Base-by-base conservation (phyloP, 805 yeast species). In the Maudiozyma barnettii region DNA sequence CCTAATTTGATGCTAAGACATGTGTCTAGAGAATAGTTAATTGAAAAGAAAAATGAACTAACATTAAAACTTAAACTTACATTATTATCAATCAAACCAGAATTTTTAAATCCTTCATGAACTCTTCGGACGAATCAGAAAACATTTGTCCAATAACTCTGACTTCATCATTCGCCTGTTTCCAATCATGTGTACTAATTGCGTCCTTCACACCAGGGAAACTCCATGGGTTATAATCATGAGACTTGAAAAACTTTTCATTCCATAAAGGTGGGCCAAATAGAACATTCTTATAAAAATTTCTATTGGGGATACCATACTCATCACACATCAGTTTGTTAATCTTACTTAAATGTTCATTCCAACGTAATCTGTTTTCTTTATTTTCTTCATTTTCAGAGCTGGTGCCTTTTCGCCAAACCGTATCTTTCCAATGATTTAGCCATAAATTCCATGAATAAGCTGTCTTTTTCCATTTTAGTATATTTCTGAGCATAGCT, bases 171-270 rank as follows among this genome's bases (percentile, higher is more conserved):
- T 80, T 83, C 0, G 84, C 88, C 29, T 56, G 59, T 0, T 58
- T 68, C 69, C 77, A 75, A 50, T 81, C 75, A 0, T 69, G 68
- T 1, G 59, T 59, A 46, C 69, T 70, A n/a, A 86, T 61, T 0
- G 76, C 79, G 59, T 88, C 95, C 50, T 93, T 73, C 1, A 88
- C 73, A 4, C 77, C 75, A 0, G 97, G 96, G 58, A 83, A 86
- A 2, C 85, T 73, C 63, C 80, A 78, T 14, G 47, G 44, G 26
- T 40, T 39, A 18, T 41, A 39, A 14, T 42, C 50, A 13, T 21
- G 18, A 12, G 44, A 35, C 10, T 16, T 30, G 21, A 22, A 19
- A 18, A 45, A 36, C 9, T 70, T 70, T 0, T 87, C 87, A n/a
- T 78, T 76, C 54, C 71, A 66, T 45, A 73, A 60, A 41, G 84